Evolutionary conservation across 2,329 filamentous ascomycete species (phyloP).

Genomic region (Erysiphe pulchra): DNA sequence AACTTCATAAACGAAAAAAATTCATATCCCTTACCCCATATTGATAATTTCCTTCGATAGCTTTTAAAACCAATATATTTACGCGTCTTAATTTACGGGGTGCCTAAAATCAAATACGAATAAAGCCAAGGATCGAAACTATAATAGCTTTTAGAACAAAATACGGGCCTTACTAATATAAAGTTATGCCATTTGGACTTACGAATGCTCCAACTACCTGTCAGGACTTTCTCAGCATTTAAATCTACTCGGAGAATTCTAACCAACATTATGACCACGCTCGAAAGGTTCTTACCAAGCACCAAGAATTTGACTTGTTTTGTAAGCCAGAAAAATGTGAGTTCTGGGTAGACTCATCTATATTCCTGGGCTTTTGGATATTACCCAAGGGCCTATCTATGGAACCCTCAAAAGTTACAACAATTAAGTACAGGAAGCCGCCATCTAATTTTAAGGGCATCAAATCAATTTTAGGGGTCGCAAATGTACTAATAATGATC

Average conservation of each 20-base stretch:
- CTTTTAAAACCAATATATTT: neutral
- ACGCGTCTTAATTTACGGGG: neutral
- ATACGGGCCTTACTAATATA: neutral
- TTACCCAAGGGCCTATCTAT: neutral
- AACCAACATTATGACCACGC: neutral
- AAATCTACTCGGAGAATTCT: neutral
- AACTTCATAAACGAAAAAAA: neutral
- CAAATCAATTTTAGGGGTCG: neutral
- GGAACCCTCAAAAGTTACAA: neutral
- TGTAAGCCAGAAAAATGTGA: neutral
- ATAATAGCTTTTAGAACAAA: neutral
- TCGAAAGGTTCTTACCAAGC: neutral
- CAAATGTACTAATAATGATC: too few species aligned
- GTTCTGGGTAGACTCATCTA: neutral
- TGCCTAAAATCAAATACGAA: neutral
- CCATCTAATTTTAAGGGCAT: neutral
- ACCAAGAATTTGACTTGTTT: neutral
- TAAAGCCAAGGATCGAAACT: neutral
- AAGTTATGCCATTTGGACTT: constrained; percentile 1
- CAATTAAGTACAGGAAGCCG: neutral
- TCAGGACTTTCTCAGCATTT: neutral
- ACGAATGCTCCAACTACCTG: constrained; percentile 1
- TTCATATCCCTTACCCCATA: neutral
- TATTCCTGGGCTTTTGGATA: neutral
- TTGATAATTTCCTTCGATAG: neutral